Conservation (phyloP, 768 basidiomycete genomes). For the Tulasnella sp. region DNA sequence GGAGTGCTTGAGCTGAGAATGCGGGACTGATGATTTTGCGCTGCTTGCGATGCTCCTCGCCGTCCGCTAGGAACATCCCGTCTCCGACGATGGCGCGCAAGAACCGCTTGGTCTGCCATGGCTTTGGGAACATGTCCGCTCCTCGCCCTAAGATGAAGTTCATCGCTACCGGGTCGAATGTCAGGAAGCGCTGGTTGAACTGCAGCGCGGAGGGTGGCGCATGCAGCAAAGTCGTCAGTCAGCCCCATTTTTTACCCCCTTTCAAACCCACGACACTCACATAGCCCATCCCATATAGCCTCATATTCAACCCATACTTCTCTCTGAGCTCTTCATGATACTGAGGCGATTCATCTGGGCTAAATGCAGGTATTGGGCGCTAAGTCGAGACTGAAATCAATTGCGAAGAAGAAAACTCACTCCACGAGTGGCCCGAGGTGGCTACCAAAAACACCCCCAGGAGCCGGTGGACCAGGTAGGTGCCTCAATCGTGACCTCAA, state of each 20-base stretch:
- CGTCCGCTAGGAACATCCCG: slow-evolving; percentile 11
- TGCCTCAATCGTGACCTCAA: slow-evolving; percentile 9
- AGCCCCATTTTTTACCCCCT: no score
- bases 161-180: slow-evolving; percentile 68
- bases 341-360: not conserved
- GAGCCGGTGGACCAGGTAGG: slow-evolving; percentile 6
- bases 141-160: slow-evolving; percentile 63
- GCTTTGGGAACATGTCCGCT: slow-evolving; percentile 63
- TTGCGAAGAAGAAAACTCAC: not conserved
- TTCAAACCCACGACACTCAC: slow-evolving; percentile 40
- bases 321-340: slow-evolving; percentile 11
- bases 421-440: not conserved
- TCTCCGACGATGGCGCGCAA: slow-evolving; percentile 73
- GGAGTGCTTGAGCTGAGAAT: slow-evolving; percentile 42
- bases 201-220: slow-evolving; percentile 1
- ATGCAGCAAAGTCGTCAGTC: not conserved
- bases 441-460: slow-evolving; percentile 8
- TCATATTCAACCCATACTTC: slow-evolving; percentile 46
- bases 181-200: slow-evolving; percentile 59
- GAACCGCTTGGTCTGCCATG: slow-evolving; percentile 62
- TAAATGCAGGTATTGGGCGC: not conserved
- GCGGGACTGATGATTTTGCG: slow-evolving; percentile 41
- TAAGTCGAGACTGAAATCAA: not conserved
- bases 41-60: slow-evolving; percentile 9
- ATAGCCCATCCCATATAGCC: slow-evolving; percentile 18